A percentile compares a stretch with the other conserved stretches of the same genome.
Conservation (phyloP, 78 protist species). For the slime mould (Dictyostelium discoideum) region DNA sequence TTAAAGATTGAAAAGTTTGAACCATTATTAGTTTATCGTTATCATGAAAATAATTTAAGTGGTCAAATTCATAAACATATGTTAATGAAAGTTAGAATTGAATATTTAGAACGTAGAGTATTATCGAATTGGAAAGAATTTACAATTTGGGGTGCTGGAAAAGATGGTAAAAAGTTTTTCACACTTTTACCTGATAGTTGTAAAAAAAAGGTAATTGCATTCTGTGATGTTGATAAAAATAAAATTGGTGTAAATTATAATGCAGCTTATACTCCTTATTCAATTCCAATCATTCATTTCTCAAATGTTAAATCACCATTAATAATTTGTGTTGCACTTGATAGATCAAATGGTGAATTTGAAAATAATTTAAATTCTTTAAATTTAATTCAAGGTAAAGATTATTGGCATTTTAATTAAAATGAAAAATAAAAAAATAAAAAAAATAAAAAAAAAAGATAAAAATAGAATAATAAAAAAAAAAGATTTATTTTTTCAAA, state of each 20-base stretch:
- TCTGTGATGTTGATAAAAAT: constrained; percentile 70
- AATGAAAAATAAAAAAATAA: neutral
- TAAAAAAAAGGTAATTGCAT: constrained; percentile 42
- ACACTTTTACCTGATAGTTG: constrained; percentile 32
- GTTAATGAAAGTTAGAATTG: constrained; percentile 46
- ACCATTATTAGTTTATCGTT: constrained; percentile 58
- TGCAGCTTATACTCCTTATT: constrained; percentile 44
- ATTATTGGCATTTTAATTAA: constrained; percentile 74
- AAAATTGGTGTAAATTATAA: constrained; percentile 64
- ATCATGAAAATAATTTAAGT: constrained; percentile 40
- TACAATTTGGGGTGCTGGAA: constrained; percentile 82
- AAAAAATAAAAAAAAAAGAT: neutral
- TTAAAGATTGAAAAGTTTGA: neutral
- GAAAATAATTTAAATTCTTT: constrained; percentile 59
- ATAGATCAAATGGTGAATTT: constrained; percentile 66
- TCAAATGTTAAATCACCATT: constrained; percentile 54
- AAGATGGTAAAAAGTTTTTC: constrained; percentile 76
- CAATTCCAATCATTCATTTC: constrained; percentile 60
- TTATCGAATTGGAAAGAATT: constrained; percentile 25
- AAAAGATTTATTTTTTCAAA: neutral
- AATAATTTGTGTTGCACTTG: constrained; percentile 54
- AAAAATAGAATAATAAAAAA: neutral
- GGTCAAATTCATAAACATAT: constrained; percentile 52
- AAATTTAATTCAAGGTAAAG: constrained; percentile 39
- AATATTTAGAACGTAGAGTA: constrained; percentile 43